Evolutionary conservation across 106 monocot species (phyloP).

Genomic region (Allium cepa): DNA sequence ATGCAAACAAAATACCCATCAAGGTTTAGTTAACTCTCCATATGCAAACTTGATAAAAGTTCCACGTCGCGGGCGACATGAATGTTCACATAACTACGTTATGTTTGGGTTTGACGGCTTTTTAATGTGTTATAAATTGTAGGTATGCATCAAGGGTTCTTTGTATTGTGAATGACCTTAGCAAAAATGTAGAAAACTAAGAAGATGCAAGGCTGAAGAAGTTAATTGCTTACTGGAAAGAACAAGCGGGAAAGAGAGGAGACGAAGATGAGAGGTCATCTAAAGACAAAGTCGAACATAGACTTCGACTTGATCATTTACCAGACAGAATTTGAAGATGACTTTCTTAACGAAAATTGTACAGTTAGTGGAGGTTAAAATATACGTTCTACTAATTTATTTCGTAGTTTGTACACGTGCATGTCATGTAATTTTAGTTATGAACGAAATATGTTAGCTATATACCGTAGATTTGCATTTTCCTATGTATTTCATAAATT

Average conservation of each 20-base stretch:
- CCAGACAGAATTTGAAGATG: no score
- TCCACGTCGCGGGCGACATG: no score
- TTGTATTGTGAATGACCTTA: conserved; percentile 84
- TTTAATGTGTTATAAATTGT: conserved; percentile 1
- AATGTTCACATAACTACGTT: no score
- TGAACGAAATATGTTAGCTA: no score
- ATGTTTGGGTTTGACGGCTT: background rate
- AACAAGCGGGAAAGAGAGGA: conserved; percentile 78
- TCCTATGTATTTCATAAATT: no score
- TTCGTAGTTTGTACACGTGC: no score
- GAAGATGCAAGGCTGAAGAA: conserved; percentile 83
- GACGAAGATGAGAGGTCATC: conserved; percentile 58
- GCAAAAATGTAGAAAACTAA: conserved; percentile 78
- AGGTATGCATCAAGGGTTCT: conserved; percentile 96
- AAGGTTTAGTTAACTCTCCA: no score
- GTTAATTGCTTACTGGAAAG: conserved; percentile 87
- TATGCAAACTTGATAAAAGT: no score
- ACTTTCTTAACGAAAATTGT: background rate
- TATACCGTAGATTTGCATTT: no score
- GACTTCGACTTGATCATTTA: background rate
- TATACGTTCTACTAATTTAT: no score
- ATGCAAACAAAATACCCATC: no score
- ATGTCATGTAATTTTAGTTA: no score
- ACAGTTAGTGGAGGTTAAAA: conserved; percentile 10
- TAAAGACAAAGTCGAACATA: conserved; percentile 25